Percentiles rank a stretch among this genome's conserved stretches.
These are phyloP conservation scores for Ramichloridium luteum DNA, from an alignment of 2,329 filamentous ascomycete genomes.

Conservation along the genomic window DNA sequence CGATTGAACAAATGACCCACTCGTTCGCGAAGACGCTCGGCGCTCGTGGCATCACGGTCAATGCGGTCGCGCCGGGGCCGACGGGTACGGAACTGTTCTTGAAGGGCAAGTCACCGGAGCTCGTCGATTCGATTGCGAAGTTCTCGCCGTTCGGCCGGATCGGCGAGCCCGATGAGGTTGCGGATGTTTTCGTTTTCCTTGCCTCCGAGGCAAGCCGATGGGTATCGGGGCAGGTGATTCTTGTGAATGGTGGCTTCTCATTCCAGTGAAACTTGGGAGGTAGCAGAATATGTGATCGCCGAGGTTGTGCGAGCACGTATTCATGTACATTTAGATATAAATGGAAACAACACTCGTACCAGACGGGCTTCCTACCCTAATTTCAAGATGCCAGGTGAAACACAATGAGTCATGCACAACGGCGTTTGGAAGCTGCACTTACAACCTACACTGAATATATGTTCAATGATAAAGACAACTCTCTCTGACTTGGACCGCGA, in stretches of 20 bases:
- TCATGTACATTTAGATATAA: no score
- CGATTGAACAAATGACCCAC: slow-evolving; percentile 47
- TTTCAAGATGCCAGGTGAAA: no score
- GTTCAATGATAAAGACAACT: no score
- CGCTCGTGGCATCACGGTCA: slow-evolving; percentile 39
- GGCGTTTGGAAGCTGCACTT: no score
- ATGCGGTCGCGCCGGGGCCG: slow-evolving; percentile 41
- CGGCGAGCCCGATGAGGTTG: slow-evolving; percentile 40
- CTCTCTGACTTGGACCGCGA: no score
- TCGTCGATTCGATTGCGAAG: slow-evolving; percentile 32
- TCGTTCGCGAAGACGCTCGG: slow-evolving; percentile 45
- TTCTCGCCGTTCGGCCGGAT: slow-evolving; percentile 35
- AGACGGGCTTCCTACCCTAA: no score
- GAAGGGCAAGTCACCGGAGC: slow-evolving; percentile 33
- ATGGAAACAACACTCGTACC: no score
- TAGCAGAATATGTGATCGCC: slow-evolving; percentile 5
- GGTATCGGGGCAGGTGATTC: slow-evolving; percentile 37
- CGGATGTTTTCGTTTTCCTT: slow-evolving; percentile 35
- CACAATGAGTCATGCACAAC: no score
- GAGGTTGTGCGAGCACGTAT: no score
- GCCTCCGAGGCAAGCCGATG: slow-evolving; percentile 24
- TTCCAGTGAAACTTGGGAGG: no score
- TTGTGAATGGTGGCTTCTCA: slow-evolving; percentile 34
- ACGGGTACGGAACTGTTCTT: slow-evolving; percentile 46
- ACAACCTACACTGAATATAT: no score